Percentiles rank a stretch among this genome's conserved stretches.
Evolutionary conservation across 2,329 filamentous ascomycete species (phyloP).

Genomic region (Fusarium temperatum): DNA sequence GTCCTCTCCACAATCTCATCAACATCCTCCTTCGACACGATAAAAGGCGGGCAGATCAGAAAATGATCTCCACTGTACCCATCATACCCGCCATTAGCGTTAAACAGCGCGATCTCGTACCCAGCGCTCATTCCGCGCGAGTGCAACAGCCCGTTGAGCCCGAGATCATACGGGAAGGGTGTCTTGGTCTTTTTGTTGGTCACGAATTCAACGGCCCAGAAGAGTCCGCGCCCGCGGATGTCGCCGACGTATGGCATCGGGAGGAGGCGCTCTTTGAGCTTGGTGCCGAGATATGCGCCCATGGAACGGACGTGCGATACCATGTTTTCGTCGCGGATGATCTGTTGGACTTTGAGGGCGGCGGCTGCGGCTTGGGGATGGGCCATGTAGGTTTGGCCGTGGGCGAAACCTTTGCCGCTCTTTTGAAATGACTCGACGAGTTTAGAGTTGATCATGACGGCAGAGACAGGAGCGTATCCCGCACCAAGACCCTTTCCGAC

Average conservation of each 20-base stretch:
- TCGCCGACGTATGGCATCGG: conserved; percentile 32
- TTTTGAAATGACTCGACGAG: conserved; percentile 27
- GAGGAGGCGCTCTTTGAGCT: conserved; percentile 13
- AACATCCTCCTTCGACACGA: conserved; percentile 21
- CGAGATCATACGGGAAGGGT: conserved; percentile 27
- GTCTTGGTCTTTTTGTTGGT: conserved; percentile 31
- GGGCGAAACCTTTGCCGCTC: conserved; percentile 22
- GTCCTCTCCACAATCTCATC: conserved; percentile 34
- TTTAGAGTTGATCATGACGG: conserved; percentile 16
- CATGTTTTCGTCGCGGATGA: conserved; percentile 22
- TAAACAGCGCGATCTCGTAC: conserved; percentile 34
- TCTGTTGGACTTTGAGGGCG: conserved; percentile 22
- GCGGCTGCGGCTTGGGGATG: conserved; percentile 28
- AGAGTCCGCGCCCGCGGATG: conserved; percentile 30
- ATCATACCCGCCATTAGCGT: conserved; percentile 35
- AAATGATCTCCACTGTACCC: conserved; percentile 36
- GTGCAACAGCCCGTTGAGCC: conserved; percentile 20
- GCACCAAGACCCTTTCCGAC: conserved; percentile 71
- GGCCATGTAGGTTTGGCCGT: conserved; percentile 29
- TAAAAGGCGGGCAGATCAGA: conserved; percentile 31
- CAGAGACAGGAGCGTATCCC: conserved; percentile 36
- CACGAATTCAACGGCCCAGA: conserved; percentile 38
- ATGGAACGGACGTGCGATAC: conserved; percentile 1
- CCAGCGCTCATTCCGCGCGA: conserved; percentile 29
- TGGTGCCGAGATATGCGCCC: conserved; percentile 20